phyloP scores from a whole-genome alignment of 164 flowering plant genomes.

The Tetrastigma voinierianum region DNA sequence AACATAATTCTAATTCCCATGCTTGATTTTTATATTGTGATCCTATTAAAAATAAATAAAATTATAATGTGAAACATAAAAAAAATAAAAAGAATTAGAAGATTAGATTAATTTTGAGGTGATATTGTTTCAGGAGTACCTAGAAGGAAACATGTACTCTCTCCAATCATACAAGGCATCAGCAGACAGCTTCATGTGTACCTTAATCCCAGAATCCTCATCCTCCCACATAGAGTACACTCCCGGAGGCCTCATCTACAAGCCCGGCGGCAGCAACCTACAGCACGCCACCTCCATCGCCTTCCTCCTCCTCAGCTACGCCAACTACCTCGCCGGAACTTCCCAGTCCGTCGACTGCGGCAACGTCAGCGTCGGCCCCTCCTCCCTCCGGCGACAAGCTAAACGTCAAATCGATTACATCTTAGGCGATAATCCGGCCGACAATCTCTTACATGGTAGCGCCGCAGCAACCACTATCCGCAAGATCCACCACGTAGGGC shows the following conservation, averaged over 20 bases:
- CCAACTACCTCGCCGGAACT: slow-evolving; percentile 59
- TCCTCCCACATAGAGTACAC: slow-evolving; percentile 76
- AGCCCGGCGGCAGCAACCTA: slow-evolving; percentile 91
- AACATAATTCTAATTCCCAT: no score
- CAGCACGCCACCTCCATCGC: slow-evolving; percentile 88
- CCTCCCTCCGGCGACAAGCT: slow-evolving; percentile 58
- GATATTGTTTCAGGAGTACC: slow-evolving; percentile 55
- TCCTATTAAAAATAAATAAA: no score
- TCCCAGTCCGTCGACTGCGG: slow-evolving; percentile 73
- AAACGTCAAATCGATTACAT: slow-evolving; percentile 82
- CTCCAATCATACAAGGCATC: slow-evolving; percentile 76
- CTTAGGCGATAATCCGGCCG: slow-evolving; percentile 81
- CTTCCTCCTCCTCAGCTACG: slow-evolving; percentile 83
- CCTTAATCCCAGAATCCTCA: slow-evolving; percentile 71
- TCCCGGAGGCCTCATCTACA: slow-evolving; percentile 89
- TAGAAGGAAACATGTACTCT: slow-evolving; percentile 53
- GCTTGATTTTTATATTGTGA: no score
- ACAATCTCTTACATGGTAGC: slow-evolving; percentile 97
- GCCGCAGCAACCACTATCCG: no score
- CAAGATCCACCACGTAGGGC: no score
- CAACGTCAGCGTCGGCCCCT: slow-evolving; percentile 39
- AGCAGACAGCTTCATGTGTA: slow-evolving; percentile 94
- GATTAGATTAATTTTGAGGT: no score
- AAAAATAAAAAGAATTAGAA: no score
- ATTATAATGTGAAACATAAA: no score